These are phyloP conservation scores for Spergularia bocconei DNA, from an alignment of 148 eudicot species.

Conservation along the genomic window DNA sequence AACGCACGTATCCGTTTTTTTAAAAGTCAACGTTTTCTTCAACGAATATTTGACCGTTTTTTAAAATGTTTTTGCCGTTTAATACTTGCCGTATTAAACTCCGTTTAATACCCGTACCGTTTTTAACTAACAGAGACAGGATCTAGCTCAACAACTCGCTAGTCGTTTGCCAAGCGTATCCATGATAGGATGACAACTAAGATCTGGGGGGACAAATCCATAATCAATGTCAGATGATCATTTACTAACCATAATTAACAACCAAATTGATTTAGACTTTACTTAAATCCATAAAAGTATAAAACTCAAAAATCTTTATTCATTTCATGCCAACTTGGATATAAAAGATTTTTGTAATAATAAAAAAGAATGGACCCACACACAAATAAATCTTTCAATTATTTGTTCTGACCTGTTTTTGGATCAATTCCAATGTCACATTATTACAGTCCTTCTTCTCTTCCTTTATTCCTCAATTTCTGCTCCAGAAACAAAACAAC, in stretches of 20 bases:
- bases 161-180: no score
- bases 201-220: not conserved
- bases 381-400: slow-evolving; percentile 13
- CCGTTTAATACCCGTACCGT: no score
- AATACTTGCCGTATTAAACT: no score
- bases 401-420: slow-evolving; percentile 20
- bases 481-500: slow-evolving; percentile 1
- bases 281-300: no score
- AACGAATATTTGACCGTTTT: no score
- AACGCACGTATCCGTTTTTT: no score
- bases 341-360: not conserved
- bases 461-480: slow-evolving; percentile 20
- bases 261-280: no score
- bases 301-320: no score
- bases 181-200: not conserved
- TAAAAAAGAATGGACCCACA: slow-evolving; percentile 21
- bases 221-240: not conserved
- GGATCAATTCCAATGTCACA: slow-evolving; percentile 29
- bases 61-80: no score
- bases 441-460: slow-evolving; percentile 19
- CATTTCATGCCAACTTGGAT: not conserved
- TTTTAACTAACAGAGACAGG: no score
- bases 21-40: no score
- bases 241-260: not conserved
- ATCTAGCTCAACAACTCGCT: no score